A percentile compares a stretch with the other conserved stretches of the same genome.
phyloP scores from a whole-genome alignment of 2,329 filamentous ascomycete species.

The Exophiala oligosperma region DNA sequence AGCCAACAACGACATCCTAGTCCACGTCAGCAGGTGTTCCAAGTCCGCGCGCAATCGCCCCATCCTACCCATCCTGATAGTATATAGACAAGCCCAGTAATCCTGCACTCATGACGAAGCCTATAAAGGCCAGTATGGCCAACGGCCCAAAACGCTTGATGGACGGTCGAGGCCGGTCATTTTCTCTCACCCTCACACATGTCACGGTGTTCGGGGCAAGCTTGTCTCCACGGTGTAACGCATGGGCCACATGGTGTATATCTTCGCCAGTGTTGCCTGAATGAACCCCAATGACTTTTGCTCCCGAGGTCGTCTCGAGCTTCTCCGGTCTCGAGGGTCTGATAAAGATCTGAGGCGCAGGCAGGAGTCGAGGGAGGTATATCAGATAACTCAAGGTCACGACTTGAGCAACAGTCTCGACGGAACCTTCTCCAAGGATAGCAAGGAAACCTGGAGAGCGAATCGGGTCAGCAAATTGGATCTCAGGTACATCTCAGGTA shows the following conservation, averaged over 20 bases:
- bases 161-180: constrained; percentile 37
- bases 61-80: constrained; percentile 40
- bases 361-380: constrained; percentile 51
- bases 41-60: not conserved
- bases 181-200: constrained; percentile 41
- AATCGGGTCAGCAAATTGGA: constrained; percentile 1
- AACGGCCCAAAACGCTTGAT: constrained; percentile 48
- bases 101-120: constrained; percentile 43
- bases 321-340: constrained; percentile 44
- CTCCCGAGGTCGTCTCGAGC: constrained; percentile 41
- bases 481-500: not conserved
- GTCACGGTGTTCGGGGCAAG: constrained; percentile 42
- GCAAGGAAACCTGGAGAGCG: constrained; percentile 45
- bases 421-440: constrained; percentile 53
- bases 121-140: constrained; percentile 46
- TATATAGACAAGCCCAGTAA: constrained; percentile 48
- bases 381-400: constrained; percentile 51
- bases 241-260: constrained; percentile 51
- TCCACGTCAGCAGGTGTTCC: too few relatives aligned
- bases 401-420: constrained; percentile 52
- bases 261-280: constrained; percentile 49
- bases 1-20: constrained; percentile 50
- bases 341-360: constrained; percentile 53
- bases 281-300: constrained; percentile 45
- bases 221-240: constrained; percentile 36